Conservation (phyloP, 768 basidiomycete genomes). For the Lactarius vividus region DNA sequence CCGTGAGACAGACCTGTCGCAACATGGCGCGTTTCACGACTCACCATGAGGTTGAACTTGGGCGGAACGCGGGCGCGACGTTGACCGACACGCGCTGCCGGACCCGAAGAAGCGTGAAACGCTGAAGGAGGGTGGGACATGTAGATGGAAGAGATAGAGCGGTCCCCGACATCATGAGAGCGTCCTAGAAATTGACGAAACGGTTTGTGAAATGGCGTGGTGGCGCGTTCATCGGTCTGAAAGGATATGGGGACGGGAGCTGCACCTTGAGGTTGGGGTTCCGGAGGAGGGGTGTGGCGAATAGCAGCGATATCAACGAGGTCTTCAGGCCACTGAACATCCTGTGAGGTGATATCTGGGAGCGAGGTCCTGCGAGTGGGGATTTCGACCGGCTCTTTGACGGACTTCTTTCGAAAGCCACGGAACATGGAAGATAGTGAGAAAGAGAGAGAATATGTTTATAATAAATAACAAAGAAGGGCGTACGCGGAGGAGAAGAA, state of each 20-base stretch:
- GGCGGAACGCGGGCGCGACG: conserved; percentile 64
- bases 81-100: conserved; percentile 53
- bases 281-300: conserved; percentile 42
- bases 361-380: conserved; percentile 69
- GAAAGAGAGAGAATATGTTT: conserved; percentile 13
- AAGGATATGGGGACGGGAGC: conserved; percentile 67
- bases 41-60: conserved; percentile 85
- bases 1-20: neutral
- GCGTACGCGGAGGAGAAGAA: neutral
- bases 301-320: conserved; percentile 72
- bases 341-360: conserved; percentile 70
- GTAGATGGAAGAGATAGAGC: conserved; percentile 67
- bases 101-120: conserved; percentile 45
- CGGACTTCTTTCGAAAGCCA: conserved; percentile 61
- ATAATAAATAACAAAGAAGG: conserved; percentile 9
- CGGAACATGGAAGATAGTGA: conserved; percentile 56
- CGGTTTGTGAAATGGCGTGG: conserved; percentile 82
- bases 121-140: conserved; percentile 60
- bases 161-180: conserved; percentile 44
- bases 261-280: conserved; percentile 58
- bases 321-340: conserved; percentile 82
- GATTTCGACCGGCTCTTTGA: conserved; percentile 46
- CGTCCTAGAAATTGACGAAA: conserved; percentile 45
- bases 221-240: conserved; percentile 46
- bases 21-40: conserved; percentile 23